Evolutionary conservation across 139 green algal species (phyloP).

Genomic region (Tetradesmus lagerheimii): DNA sequence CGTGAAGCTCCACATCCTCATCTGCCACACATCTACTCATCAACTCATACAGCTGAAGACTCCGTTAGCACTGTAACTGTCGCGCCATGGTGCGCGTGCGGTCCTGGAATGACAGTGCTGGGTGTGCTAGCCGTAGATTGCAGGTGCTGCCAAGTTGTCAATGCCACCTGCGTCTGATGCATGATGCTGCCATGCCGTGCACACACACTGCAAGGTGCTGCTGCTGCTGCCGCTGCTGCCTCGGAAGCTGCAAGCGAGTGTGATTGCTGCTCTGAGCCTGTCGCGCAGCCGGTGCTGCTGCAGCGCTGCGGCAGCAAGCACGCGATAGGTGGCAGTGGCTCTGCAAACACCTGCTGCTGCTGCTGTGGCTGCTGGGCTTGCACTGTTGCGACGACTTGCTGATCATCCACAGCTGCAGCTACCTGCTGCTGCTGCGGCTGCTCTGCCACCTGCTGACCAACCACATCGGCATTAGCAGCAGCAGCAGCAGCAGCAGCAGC

Average conservation of each 20-base stretch:
- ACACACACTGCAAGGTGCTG: neutral
- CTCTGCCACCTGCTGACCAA: neutral
- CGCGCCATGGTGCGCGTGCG: neutral
- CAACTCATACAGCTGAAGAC: constrained; percentile 26
- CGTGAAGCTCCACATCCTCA: too few species aligned
- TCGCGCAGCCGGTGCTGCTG: constrained; percentile 8
- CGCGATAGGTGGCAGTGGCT: neutral
- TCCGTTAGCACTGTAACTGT: constrained; percentile 23
- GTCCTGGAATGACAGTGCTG: constrained; percentile 72
- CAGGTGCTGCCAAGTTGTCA: constrained; percentile 78
- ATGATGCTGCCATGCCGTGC: constrained; percentile 43
- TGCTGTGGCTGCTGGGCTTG: constrained; percentile 12
- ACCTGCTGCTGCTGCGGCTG: neutral
- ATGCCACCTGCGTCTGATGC: constrained; percentile 54
- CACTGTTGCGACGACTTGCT: neutral
- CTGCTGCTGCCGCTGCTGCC: constrained; percentile 1
- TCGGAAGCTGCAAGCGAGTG: neutral
- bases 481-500: neutral
- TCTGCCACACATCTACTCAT: neutral
- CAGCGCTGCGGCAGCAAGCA: neutral
- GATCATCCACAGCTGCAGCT: neutral
- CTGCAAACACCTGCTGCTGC: constrained; percentile 18
- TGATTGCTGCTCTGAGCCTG: neutral
- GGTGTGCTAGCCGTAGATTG: constrained; percentile 75
- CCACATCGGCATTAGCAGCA: neutral